A percentile compares a stretch with the other conserved stretches of the same genome.
phyloP scores from a whole-genome alignment of 2,329 filamentous ascomycete species.

The Cladosporium velox region DNA sequence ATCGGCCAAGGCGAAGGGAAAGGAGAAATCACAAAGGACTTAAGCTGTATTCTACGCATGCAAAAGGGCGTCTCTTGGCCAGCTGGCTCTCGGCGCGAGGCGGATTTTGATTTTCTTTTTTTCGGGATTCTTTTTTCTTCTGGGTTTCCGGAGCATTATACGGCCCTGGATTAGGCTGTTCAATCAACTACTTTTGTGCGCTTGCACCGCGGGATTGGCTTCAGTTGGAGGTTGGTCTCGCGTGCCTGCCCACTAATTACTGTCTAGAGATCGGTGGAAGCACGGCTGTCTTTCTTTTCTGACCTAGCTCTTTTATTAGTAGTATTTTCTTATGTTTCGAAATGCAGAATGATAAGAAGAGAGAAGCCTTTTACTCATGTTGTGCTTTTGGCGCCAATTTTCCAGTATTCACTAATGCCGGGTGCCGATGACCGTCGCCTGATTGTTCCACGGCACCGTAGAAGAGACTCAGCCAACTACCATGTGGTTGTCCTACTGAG shows the following conservation, averaged over 20 bases:
- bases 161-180: slow-evolving; percentile 2
- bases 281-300: not conserved
- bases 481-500: not conserved
- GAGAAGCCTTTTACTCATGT: not conserved
- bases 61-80: not conserved
- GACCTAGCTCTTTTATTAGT: not conserved
- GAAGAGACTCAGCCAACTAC: not conserved
- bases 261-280: not conserved
- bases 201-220: not conserved
- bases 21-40: not conserved
- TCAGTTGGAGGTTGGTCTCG: not conserved
- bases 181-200: slow-evolving; percentile 1
- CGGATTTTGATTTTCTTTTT: not conserved
- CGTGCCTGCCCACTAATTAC: not conserved
- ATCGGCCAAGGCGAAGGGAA: not conserved
- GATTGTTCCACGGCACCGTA: not conserved
- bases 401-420: not conserved
- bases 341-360: not conserved
- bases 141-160: not conserved
- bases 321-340: not conserved
- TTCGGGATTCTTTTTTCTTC: not conserved
- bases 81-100: slow-evolving; percentile 13
- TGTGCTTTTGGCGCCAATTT: not conserved
- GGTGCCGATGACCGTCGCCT: not conserved
- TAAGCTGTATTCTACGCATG: slow-evolving; percentile 9